Conservation (phyloP, 495 filamentous ascomycete species). For the Pseudomonodictys pantanalensis region DNA sequence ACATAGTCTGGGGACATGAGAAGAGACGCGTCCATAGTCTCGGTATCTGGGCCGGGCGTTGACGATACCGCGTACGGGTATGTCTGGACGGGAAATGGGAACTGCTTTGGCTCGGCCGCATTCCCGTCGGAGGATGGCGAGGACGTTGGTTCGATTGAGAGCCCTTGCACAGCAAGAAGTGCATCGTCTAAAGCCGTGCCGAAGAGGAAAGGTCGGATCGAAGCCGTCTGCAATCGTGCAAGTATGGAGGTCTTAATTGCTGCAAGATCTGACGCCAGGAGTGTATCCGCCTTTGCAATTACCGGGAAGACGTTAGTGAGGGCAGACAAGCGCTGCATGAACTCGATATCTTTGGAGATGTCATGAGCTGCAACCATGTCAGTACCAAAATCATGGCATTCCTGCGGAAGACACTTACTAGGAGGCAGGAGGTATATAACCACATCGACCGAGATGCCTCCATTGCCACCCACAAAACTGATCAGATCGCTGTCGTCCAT, state of each 20-base stretch:
- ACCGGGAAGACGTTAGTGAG: constrained; percentile 86
- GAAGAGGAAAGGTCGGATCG: constrained; percentile 70
- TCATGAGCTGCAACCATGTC: constrained; percentile 50
- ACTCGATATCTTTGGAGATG: constrained; percentile 70
- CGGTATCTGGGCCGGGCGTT: constrained; percentile 68
- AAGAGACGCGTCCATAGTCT: constrained; percentile 91
- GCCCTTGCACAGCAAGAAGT: constrained; percentile 18
- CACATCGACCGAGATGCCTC: constrained; percentile 84
- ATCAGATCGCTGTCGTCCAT: constrained; percentile 72
- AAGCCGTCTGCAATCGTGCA: constrained; percentile 57
- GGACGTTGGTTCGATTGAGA: constrained; percentile 6
- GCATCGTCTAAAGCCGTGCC: constrained; percentile 39
- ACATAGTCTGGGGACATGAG: constrained; percentile 94
- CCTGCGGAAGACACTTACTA: constrained; percentile 47
- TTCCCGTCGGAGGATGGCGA: background rate
- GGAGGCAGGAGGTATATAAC: constrained; percentile 76
- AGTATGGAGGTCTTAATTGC: constrained; percentile 61
- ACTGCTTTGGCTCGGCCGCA: constrained; percentile 3
- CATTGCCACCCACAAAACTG: constrained; percentile 76
- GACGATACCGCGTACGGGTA: constrained; percentile 80
- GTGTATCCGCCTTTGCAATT: constrained; percentile 71
- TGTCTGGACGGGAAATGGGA: constrained; percentile 15
- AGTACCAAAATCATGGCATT: background rate
- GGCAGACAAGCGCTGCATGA: constrained; percentile 68
- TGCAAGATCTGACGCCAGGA: constrained; percentile 59